phyloP scores from a whole-genome alignment of 1,139 yeast genomes.

The Saccharomyces pastorianus region DNA sequence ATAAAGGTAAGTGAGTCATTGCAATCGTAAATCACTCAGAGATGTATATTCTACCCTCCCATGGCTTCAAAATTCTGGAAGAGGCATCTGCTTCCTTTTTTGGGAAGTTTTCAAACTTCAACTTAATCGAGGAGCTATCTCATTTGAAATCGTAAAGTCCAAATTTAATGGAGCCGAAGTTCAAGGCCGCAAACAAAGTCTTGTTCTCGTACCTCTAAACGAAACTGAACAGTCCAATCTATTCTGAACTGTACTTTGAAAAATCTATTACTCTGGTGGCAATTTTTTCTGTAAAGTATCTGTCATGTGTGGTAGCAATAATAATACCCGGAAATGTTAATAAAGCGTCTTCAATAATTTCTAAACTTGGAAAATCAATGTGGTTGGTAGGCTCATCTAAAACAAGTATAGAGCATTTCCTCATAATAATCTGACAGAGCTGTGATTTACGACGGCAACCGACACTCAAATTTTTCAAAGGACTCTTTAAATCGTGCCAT shows the following conservation, averaged over 20 bases:
- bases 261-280: constrained; percentile 11
- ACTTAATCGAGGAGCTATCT: not conserved
- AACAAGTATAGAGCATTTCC: constrained; percentile 11
- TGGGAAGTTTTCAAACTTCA: too few species aligned
- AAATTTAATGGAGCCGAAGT: not conserved
- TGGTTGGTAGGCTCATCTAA: constrained; percentile 15
- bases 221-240: not conserved
- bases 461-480: constrained; percentile 10
- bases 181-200: not conserved
- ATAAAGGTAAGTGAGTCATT: too few species aligned
- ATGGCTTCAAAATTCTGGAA: not conserved
- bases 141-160: not conserved
- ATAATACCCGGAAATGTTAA: constrained; percentile 13
- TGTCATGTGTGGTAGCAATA: constrained; percentile 13
- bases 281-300: constrained; percentile 13
- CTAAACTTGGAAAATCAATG: constrained; percentile 14
- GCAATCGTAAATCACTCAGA: too few species aligned
- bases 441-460: constrained; percentile 15
- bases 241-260: too few species aligned
- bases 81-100: too few species aligned
- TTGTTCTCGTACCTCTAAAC: not conserved
- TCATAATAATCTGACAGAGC: constrained; percentile 14
- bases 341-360: constrained; percentile 12
- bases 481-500: constrained; percentile 13
- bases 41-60: not conserved